Conservation (phyloP, 352 stramenopile species). For the Phytophthora macrochlamydospora region DNA sequence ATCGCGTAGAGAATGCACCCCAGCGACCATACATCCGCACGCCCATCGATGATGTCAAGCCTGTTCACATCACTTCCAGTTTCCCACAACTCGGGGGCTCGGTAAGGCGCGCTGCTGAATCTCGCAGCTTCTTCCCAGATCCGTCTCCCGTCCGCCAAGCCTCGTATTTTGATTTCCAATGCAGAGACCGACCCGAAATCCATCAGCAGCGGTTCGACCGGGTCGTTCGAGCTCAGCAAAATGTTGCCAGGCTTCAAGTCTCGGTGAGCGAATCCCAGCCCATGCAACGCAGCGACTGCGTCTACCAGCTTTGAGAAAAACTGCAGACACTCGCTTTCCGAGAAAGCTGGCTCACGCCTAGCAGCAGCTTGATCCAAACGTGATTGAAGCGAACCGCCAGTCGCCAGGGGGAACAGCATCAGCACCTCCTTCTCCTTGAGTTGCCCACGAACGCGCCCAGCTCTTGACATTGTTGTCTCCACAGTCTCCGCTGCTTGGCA, state of each 20-base stretch:
- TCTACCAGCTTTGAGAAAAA: constrained; percentile 62
- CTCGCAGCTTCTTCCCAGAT: constrained; percentile 84
- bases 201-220: constrained; percentile 63
- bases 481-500: not conserved
- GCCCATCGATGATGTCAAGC: constrained; percentile 50
- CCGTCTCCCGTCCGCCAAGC: constrained; percentile 44
- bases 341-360: constrained; percentile 35
- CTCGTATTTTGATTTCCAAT: constrained; percentile 35
- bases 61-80: constrained; percentile 25
- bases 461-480: too few relatives aligned
- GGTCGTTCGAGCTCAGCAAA: constrained; percentile 49
- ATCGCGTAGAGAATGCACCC: constrained; percentile 92
- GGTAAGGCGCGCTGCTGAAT: constrained; percentile 90
- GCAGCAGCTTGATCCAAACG: constrained; percentile 39
- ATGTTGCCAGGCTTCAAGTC: constrained; percentile 85
- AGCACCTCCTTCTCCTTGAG: constrained; percentile 52
- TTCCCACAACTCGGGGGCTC: constrained; percentile 92
- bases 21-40: constrained; percentile 91
- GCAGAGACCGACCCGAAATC: constrained; percentile 77
- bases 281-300: constrained; percentile 64
- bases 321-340: constrained; percentile 49
- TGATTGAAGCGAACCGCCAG: constrained; percentile 62
- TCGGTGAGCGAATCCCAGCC: constrained; percentile 63
- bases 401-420: constrained; percentile 60
- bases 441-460: too few relatives aligned